Evolutionary conservation across 352 stramenopile species (phyloP).

Genomic region (Blastocystis sp.): DNA sequence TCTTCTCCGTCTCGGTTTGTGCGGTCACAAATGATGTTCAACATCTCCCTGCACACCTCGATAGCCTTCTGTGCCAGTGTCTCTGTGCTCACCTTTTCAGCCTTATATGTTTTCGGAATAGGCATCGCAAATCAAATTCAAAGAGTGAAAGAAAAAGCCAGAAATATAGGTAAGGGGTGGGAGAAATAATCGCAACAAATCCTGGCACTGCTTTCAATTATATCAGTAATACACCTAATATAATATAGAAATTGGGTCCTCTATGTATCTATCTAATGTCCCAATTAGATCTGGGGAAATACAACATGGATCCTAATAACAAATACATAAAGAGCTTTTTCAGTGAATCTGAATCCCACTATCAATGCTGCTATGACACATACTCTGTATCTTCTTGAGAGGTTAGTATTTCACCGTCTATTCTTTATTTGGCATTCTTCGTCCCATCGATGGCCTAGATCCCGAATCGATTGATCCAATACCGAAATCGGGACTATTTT

Average conservation of each 20-base stretch:
- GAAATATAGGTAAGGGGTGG: not conserved
- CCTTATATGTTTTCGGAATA: constrained; percentile 22
- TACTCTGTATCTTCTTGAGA: too few relatives aligned
- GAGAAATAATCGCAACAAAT: constrained; percentile 15
- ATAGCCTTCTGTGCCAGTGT: constrained; percentile 34
- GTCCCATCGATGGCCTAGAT: not conserved
- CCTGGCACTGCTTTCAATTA: not conserved
- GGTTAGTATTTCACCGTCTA: not conserved
- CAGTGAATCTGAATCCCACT: too few relatives aligned
- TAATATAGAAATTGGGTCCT: too few relatives aligned
- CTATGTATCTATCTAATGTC: too few relatives aligned
- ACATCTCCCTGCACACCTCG: constrained; percentile 47
- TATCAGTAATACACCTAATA: not conserved
- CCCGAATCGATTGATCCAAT: not conserved
- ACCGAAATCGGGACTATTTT: constrained; percentile 16
- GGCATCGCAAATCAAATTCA: constrained; percentile 49
- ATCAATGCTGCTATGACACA: too few relatives aligned
- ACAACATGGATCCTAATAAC: too few relatives aligned
- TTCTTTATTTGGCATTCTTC: not conserved
- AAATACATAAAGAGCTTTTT: too few relatives aligned
- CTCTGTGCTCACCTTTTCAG: constrained; percentile 43
- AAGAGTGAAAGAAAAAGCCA: constrained; percentile 11
- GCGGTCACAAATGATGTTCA: constrained; percentile 41
- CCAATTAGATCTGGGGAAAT: too few relatives aligned
- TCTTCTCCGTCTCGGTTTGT: constrained; percentile 43